These are phyloP conservation scores for Psilocybe subaeruginosa DNA, from an alignment of 768 basidiomycete species.

Conservation along the genomic window DNA sequence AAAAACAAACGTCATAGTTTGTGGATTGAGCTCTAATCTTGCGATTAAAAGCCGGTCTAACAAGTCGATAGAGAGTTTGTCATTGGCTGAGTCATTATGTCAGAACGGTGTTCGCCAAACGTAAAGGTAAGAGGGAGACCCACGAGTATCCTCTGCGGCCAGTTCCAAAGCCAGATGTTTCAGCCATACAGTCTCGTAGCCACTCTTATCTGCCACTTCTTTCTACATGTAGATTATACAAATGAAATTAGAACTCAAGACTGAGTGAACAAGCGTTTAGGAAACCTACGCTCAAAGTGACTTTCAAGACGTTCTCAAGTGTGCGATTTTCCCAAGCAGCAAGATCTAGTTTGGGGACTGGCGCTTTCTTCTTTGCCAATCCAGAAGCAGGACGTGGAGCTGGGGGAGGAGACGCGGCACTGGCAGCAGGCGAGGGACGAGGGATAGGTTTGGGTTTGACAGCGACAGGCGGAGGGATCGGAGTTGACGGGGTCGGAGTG, in stretches of 20 bases:
- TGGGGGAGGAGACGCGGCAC: slow-evolving; percentile 33
- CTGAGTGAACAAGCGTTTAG: not conserved
- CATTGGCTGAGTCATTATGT: slow-evolving; percentile 30
- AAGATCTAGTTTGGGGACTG: slow-evolving; percentile 50
- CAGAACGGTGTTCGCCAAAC: slow-evolving; percentile 10
- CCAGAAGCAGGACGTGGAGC: slow-evolving; percentile 33
- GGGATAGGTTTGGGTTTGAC: slow-evolving; percentile 37
- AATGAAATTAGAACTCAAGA: not conserved
- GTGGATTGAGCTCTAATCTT: slow-evolving; percentile 79
- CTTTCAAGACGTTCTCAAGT: slow-evolving; percentile 68
- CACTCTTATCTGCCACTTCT: slow-evolving; percentile 58
- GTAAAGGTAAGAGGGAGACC: slow-evolving; percentile 19
- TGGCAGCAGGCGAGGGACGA: slow-evolving; percentile 25
- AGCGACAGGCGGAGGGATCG: slow-evolving; percentile 22
- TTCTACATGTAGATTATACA: slow-evolving; percentile 39
- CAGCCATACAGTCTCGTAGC: slow-evolving; percentile 81
- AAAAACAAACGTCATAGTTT: slow-evolving; percentile 63
- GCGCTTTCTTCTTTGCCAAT: slow-evolving; percentile 53
- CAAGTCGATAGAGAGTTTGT: slow-evolving; percentile 57
- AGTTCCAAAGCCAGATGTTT: slow-evolving; percentile 76
- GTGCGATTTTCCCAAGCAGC: slow-evolving; percentile 75
- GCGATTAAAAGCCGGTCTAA: slow-evolving; percentile 83
- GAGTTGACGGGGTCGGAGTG: slow-evolving; percentile 23
- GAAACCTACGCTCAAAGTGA: slow-evolving; percentile 75
- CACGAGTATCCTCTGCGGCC: slow-evolving; percentile 56